Evolutionary conservation across 129 eudicot species (phyloP).

Genomic region (sunflower (Helianthus annuus)): HanXRQr2.0-SUNRISE NC_035438.2:65017469-65017968

Average conservation of each 20-base stretch:
- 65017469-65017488: too few relatives aligned
- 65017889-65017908: conserved; percentile 28
- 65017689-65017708: background rate
- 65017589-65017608: background rate
- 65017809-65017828: conserved; percentile 1
- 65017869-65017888: conserved; percentile 23
- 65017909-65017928: conserved; percentile 22
- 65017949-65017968: conserved; percentile 39
- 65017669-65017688: conserved; percentile 9
- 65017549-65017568: background rate
- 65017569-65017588: background rate
- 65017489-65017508: too few relatives aligned
- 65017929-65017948: conserved; percentile 32
- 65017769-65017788: conserved; percentile 9
- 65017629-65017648: background rate
- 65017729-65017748: background rate
- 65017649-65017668: background rate
- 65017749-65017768: conserved; percentile 4
- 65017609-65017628: background rate
- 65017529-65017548: background rate
- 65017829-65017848: conserved; percentile 37
- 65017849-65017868: conserved; percentile 11
- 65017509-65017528: background rate
- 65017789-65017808: background rate
- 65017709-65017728: background rate